These are phyloP conservation scores for Aspergillus tubingensis DNA, from an alignment of 2,329 filamentous ascomycete species.

Conservation along the genomic window DNA sequence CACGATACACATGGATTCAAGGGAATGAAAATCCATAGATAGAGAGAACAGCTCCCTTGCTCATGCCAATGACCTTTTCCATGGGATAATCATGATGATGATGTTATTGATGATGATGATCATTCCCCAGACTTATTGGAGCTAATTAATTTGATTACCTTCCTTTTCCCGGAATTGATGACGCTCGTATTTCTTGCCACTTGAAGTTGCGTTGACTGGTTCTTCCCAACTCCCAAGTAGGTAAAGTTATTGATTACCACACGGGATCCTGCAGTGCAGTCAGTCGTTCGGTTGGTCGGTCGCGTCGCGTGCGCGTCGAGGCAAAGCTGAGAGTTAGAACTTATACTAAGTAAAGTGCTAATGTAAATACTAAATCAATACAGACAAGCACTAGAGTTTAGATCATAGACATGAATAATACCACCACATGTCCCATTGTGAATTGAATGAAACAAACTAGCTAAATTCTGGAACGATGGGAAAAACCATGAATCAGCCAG, in stretches of 20 bases:
- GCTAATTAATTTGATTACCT: not conserved
- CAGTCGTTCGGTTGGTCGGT: constrained; percentile 11
- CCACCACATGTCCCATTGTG: too few species aligned
- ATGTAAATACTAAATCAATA: too few species aligned
- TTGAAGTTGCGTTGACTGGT: not conserved
- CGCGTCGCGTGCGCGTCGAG: constrained; percentile 20
- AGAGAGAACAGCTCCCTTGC: not conserved
- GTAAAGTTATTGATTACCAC: not conserved
- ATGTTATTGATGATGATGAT: not conserved
- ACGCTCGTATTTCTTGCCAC: not conserved
- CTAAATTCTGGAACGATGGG: not conserved
- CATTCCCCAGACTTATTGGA: not conserved
- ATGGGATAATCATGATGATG: too few species aligned
- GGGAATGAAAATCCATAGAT: not conserved
- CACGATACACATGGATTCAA: not conserved
- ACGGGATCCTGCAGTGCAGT: not conserved
- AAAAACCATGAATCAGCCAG: not conserved
- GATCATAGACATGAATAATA: too few species aligned
- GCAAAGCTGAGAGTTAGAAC: not conserved
- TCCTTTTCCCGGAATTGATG: not conserved
- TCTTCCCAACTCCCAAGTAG: not conserved
- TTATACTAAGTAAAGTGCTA: not conserved
- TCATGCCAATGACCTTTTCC: not conserved
- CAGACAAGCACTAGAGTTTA: too few species aligned
- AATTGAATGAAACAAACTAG: constrained; percentile 1